Evolutionary conservation across 225 moss, liverwort and hornwort genomes (phyloP).

Genomic region (Lunularia cruciata): DNA sequence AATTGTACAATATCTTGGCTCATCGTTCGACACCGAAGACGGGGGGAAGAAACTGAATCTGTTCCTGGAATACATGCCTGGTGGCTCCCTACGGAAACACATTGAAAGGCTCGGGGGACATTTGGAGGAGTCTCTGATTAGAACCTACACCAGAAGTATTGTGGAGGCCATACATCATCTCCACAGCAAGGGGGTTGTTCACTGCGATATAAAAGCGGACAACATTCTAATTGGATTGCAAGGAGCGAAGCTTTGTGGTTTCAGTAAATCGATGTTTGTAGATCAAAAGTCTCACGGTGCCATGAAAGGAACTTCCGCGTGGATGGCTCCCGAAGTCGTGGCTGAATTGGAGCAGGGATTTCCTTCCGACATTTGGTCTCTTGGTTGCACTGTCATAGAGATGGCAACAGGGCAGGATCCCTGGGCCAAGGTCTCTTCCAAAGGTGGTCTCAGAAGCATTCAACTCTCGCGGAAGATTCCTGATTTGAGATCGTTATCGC

Average conservation of each 20-base stretch:
- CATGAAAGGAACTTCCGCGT: constrained; percentile 42
- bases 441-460: constrained; percentile 11
- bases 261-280: constrained; percentile 36
- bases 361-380: constrained; percentile 40
- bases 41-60: constrained; percentile 26
- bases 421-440: constrained; percentile 20
- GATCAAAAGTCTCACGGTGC: constrained; percentile 1
- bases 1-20: constrained; percentile 34
- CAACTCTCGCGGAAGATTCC: constrained; percentile 34
- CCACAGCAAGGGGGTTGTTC: constrained; percentile 39
- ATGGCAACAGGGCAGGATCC: constrained; percentile 44
- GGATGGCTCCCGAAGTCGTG: constrained; percentile 51
- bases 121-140: constrained; percentile 30
- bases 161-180: constrained; percentile 36
- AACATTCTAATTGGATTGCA: constrained; percentile 33
- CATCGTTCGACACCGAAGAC: constrained; percentile 31
- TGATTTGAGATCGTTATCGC: constrained; percentile 28
- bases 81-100: constrained; percentile 33
- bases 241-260: constrained; percentile 37
- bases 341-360: constrained; percentile 38
- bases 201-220: constrained; percentile 39
- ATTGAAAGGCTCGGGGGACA: constrained; percentile 27
- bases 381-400: constrained; percentile 37
- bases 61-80: constrained; percentile 50
- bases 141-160: constrained; percentile 34